These are phyloP conservation scores for Hypomyces rosellus DNA, from an alignment of 2,329 filamentous ascomycete genomes.

Conservation along the genomic window DNA sequence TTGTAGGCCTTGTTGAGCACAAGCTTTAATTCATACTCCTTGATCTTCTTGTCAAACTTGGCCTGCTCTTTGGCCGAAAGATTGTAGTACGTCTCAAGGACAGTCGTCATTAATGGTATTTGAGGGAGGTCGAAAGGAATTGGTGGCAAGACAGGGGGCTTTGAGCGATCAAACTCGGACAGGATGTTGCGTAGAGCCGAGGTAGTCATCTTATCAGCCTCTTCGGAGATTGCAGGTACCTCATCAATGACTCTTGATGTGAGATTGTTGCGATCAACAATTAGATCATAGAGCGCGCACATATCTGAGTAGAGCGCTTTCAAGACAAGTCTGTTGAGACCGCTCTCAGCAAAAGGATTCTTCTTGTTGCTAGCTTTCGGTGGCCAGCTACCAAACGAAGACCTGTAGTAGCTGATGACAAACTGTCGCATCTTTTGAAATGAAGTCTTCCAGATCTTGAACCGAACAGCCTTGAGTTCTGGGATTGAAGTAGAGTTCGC, in stretches of 20 bases:
- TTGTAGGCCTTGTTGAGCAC: constrained; percentile 81
- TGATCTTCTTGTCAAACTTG: constrained; percentile 66
- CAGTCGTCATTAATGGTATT: constrained; percentile 61
- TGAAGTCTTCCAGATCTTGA: constrained; percentile 73
- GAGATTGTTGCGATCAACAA: constrained; percentile 72
- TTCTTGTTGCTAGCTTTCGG: constrained; percentile 89
- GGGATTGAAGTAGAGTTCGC: constrained; percentile 74
- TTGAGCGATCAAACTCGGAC: constrained; percentile 82
- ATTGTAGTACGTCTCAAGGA: constrained; percentile 57
- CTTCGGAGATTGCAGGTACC: constrained; percentile 47
- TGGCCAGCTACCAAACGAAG: constrained; percentile 66
- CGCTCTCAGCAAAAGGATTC: constrained; percentile 79
- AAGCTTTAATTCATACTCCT: constrained; percentile 69
- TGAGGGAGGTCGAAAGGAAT: constrained; percentile 85
- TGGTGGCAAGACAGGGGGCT: constrained; percentile 82
- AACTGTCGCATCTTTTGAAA: constrained; percentile 72
- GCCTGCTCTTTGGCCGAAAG: constrained; percentile 67
- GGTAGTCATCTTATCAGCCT: constrained; percentile 54
- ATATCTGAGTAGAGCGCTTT: constrained; percentile 80
- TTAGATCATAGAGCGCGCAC: constrained; percentile 77
- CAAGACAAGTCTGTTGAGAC: constrained; percentile 78
- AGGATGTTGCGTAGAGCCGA: constrained; percentile 73
- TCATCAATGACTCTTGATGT: constrained; percentile 75
- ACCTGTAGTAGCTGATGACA: constrained; percentile 59
- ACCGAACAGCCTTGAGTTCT: constrained; percentile 72